A percentile compares a stretch with the other conserved stretches of the same genome.
These are phyloP conservation scores for Neonectria sp. DNA, from an alignment of 2,329 filamentous ascomycete genomes.

Conservation along the genomic window DNA sequence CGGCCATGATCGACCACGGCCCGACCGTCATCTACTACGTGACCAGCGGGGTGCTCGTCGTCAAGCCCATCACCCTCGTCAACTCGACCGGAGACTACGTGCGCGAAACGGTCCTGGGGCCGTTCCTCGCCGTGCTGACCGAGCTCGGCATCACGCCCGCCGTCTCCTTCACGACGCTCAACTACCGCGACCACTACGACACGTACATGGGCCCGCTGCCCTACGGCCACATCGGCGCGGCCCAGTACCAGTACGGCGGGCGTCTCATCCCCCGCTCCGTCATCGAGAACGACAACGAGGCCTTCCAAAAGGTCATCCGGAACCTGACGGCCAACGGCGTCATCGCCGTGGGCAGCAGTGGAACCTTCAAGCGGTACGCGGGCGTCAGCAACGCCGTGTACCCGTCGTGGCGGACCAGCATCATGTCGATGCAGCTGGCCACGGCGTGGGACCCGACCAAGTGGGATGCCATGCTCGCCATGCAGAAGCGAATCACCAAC, in stretches of 20 bases:
- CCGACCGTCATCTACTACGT: constrained; percentile 60
- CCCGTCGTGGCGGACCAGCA: constrained; percentile 55
- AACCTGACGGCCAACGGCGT: constrained; percentile 51
- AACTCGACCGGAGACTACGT: constrained; percentile 58
- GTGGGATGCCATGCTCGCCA: constrained; percentile 49
- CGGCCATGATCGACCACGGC: constrained; percentile 62
- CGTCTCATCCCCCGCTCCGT: constrained; percentile 54
- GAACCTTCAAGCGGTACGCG: constrained; percentile 47
- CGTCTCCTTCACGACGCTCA: constrained; percentile 48
- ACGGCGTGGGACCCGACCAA: constrained; percentile 45
- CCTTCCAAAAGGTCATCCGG: constrained; percentile 49
- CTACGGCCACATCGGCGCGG: constrained; percentile 51
- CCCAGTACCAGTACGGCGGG: constrained; percentile 53
- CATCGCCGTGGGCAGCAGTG: constrained; percentile 50
- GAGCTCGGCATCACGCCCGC: constrained; percentile 44
- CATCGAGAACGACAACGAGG: constrained; percentile 48
- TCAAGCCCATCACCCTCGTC: constrained; percentile 63
- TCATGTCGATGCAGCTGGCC: constrained; percentile 51
- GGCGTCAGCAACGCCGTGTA: constrained; percentile 55
- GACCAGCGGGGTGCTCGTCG: constrained; percentile 52
- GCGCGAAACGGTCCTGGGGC: constrained; percentile 55
- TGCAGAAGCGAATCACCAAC: constrained; percentile 50
- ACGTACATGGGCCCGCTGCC: constrained; percentile 55
- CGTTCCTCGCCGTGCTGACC: constrained; percentile 54
- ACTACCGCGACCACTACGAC: constrained; percentile 50